Evolutionary conservation across 768 basidiomycete species (phyloP), one percentile per base, ranked within the genome.

Genomic region (Lentinula sp.): DNA sequence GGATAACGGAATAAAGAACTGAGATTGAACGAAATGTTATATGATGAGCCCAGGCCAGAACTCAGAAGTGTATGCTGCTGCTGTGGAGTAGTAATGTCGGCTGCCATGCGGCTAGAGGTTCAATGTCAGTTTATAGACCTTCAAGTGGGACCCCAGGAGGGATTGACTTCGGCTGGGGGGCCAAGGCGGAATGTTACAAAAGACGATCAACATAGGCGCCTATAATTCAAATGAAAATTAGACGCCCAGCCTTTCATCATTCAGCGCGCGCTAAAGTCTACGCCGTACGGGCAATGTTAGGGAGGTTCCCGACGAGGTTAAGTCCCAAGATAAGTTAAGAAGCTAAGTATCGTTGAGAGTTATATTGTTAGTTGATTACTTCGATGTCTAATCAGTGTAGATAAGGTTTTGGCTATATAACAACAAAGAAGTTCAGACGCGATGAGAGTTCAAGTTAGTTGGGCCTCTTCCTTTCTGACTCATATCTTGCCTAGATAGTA

Each of bases 11-110:
- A 67, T 58, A 83, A 37, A 11, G 59, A 40, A 8, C 34, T 42
- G 21, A 60, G 48, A 78, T 87, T 70, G 80, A 76, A 32, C 74
- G 84, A 59, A 68, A 81, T 49, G 76, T 67, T 66, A 67, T 76
- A 71, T 37, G 54, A 60, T 21, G 50, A 60, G 40, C n/a, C 23
- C 42, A 54, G 46, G 43, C 39, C 31, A 10, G 57, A 31, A 32
- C 21, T 53, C 55, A 43, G 39, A 21, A 56, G 21, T 4, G n/a
- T 40, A 43, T 40, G 37, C 18, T 56, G 37, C n/a, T 43, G 37
- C n/a, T 43, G 55, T 13, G 55, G 28, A 35, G 55, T 2, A 7
- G 53, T 18, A 18, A 43, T 15, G 16, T 45, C 23, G 6, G 55
- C n/a, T 8, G 53, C 40, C 55, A 56, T 56, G 39, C 13, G 53